These are phyloP conservation scores for Cordyceps militaris DNA, from an alignment of 2,329 filamentous ascomycete species.

Conservation along the genomic window DNA sequence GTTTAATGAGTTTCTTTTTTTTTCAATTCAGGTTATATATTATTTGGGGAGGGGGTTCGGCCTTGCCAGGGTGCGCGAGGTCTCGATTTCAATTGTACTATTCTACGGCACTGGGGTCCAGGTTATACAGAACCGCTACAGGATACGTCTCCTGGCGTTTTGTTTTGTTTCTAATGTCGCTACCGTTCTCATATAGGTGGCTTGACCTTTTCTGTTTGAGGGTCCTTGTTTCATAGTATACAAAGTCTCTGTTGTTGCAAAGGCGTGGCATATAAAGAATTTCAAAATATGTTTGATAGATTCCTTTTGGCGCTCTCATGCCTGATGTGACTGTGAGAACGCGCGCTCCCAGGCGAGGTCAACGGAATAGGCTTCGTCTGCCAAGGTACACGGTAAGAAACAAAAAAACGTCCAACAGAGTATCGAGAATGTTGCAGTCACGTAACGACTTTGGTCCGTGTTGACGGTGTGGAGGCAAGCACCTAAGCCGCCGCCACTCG, in stretches of 20 bases:
- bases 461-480: too few relatives aligned
- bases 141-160: not conserved
- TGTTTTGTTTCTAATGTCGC: not conserved
- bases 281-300: not conserved
- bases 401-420: too few relatives aligned
- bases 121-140: not conserved
- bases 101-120: not conserved
- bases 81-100: conserved; percentile 2
- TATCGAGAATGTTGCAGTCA: too few relatives aligned
- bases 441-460: too few relatives aligned
- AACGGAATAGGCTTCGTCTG: too few relatives aligned
- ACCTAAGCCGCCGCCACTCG: too few relatives aligned
- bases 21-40: not conserved
- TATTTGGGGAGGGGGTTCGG: not conserved
- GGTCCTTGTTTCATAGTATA: not conserved
- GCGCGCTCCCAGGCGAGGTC: too few relatives aligned
- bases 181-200: not conserved
- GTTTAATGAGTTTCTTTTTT: not conserved
- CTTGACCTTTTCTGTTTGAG: not conserved
- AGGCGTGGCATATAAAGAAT: not conserved
- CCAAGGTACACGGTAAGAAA: too few relatives aligned
- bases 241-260: not conserved
- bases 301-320: too few relatives aligned
- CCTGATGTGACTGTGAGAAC: too few relatives aligned
- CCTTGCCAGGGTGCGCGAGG: not conserved